A percentile compares a stretch with the other conserved stretches of the same genome.
Evolutionary conservation across 805 yeast genomes (phyloP).

Genomic region (Metschnikowia amazonensis): DNA sequence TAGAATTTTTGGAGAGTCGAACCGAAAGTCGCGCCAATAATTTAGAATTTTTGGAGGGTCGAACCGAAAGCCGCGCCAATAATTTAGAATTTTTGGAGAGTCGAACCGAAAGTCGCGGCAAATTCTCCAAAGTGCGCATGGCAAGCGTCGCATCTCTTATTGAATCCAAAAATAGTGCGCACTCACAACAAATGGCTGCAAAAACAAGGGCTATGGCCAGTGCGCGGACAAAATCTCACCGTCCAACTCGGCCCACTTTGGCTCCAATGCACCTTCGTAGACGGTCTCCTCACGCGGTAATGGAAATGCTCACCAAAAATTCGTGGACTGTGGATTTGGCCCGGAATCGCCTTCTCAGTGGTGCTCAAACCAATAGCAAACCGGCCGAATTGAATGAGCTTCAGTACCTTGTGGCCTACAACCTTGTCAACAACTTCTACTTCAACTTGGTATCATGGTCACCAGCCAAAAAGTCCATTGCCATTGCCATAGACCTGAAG

Average conservation of each 20-base stretch:
- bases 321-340: background rate
- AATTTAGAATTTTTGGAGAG: too few species aligned
- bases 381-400: conserved; percentile 14
- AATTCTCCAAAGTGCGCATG: too few species aligned
- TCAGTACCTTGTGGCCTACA: conserved; percentile 23
- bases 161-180: background rate
- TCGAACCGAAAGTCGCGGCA: too few species aligned
- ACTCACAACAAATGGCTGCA: conserved; percentile 1
- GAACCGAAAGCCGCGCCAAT: too few species aligned
- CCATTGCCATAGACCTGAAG: conserved; percentile 60
- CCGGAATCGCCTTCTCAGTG: background rate
- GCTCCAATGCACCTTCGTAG: background rate
- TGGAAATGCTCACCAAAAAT: background rate
- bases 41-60: too few species aligned
- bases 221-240: background rate
- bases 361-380: background rate
- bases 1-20: too few species aligned
- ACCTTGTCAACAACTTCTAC: conserved; percentile 72
- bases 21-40: too few species aligned
- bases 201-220: too few species aligned
- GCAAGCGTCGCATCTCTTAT: background rate
- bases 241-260: conserved; percentile 1
- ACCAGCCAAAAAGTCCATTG: conserved; percentile 42
- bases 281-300: background rate
- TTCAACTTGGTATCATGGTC: conserved; percentile 77